Percentiles rank a stretch among this genome's conserved stretches.
Evolutionary conservation across 345 rosid genomes (phyloP).

Genomic region (Hypericum perforatum): DNA sequence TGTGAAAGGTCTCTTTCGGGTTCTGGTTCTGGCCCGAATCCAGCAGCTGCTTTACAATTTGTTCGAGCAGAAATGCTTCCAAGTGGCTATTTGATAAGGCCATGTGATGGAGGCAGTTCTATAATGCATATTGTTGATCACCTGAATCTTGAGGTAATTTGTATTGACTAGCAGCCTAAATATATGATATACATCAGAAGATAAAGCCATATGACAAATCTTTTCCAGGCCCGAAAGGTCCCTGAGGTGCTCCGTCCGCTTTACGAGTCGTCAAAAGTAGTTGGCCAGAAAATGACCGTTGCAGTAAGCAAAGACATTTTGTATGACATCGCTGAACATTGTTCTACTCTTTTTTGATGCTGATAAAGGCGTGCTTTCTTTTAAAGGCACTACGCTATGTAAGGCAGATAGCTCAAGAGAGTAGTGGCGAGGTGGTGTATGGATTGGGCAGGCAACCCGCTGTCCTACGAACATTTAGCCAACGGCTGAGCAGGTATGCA

Average conservation of each 20-base stretch:
- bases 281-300: constrained; percentile 90
- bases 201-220: not conserved
- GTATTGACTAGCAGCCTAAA: not conserved
- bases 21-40: constrained; percentile 79
- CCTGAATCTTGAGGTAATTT: constrained; percentile 75
- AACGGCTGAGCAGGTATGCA: constrained; percentile 77
- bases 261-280: constrained; percentile 83
- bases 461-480: constrained; percentile 89
- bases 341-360: not conserved
- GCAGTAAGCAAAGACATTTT: constrained; percentile 43
- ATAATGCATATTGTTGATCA: constrained; percentile 97
- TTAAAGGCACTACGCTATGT: constrained; percentile 76
- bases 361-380: constrained; percentile 16
- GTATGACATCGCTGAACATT: no score
- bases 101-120: constrained; percentile 98
- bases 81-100: constrained; percentile 89
- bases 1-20: constrained; percentile 99
- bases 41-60: constrained; percentile 73
- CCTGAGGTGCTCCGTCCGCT: constrained; percentile 97
- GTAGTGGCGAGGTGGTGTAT: constrained; percentile 91
- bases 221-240: constrained; percentile 84
- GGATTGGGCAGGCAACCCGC: constrained; percentile 95
- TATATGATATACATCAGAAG: not conserved
- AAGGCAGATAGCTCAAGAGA: constrained; percentile 90
- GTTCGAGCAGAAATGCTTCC: constrained; percentile 97